Evolutionary conservation across 2,329 filamentous ascomycete genomes (phyloP).

Genomic region (Pleochaeta shiraiana): DNA sequence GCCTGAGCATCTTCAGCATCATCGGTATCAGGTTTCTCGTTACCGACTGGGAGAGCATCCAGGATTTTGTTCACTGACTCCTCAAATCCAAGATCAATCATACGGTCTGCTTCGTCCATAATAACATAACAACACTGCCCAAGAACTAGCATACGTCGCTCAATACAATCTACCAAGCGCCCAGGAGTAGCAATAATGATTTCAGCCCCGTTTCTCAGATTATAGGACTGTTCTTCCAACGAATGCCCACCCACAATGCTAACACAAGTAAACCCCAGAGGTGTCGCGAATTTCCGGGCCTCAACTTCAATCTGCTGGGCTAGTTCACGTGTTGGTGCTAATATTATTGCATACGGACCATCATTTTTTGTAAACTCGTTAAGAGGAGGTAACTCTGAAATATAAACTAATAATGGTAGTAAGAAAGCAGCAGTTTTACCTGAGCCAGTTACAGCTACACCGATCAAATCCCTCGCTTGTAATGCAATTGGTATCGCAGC

Average conservation of each 20-base stretch:
- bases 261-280: constrained; percentile 82
- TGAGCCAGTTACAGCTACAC: constrained; percentile 93
- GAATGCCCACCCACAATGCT: constrained; percentile 97
- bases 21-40: constrained; percentile 89
- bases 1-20: constrained; percentile 66
- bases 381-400: constrained; percentile 68
- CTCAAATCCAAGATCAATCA: constrained; percentile 98
- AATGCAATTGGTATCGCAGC: constrained; percentile 91
- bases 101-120: constrained; percentile 98
- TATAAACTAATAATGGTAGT: constrained; percentile 81
- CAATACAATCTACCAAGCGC: constrained; percentile 91
- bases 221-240: constrained; percentile 81
- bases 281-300: constrained; percentile 75
- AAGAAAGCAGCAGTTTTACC: constrained; percentile 96
- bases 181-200: constrained; percentile 98
- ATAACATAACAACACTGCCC: constrained; percentile 97
- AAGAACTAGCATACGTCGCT: constrained; percentile 73
- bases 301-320: constrained; percentile 95
- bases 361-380: constrained; percentile 78
- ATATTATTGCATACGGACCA: constrained; percentile 89
- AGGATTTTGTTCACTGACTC: constrained; percentile 96
- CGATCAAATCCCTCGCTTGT: constrained; percentile 87
- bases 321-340: constrained; percentile 90
- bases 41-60: constrained; percentile 73
- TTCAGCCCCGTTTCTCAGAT: constrained; percentile 77